phyloP scores from a whole-genome alignment of 2,329 filamentous ascomycete species.

The Arthrinium puccinioides region DNA sequence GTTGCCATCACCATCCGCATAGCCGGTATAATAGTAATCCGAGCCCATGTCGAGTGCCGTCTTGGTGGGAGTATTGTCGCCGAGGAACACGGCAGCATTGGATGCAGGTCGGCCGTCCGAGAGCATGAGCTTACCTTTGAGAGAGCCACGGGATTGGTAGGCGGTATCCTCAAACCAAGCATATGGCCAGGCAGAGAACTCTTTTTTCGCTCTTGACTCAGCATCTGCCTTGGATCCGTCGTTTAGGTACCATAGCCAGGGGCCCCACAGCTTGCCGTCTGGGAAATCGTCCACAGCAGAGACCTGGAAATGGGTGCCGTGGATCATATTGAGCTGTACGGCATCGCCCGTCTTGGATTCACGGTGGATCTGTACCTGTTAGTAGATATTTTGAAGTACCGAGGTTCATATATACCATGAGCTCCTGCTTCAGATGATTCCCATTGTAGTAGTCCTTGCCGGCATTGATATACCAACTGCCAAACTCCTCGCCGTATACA shows the following conservation, averaged over 20 bases:
- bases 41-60: constrained; percentile 39
- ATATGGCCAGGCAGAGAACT: constrained; percentile 39
- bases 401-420: too few relatives aligned
- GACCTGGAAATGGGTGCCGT: constrained; percentile 40
- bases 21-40: constrained; percentile 41
- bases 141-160: constrained; percentile 40
- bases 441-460: constrained; percentile 46
- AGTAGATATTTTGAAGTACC: neutral
- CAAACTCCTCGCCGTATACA: constrained; percentile 39
- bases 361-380: constrained; percentile 29
- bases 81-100: constrained; percentile 41
- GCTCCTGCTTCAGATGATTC: constrained; percentile 43
- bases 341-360: constrained; percentile 41
- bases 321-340: constrained; percentile 47
- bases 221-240: constrained; percentile 38
- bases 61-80: constrained; percentile 35
- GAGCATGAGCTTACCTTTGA: constrained; percentile 34
- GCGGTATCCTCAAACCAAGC: constrained; percentile 35
- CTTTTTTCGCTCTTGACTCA: constrained; percentile 26
- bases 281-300: constrained; percentile 26
- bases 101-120: constrained; percentile 40
- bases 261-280: constrained; percentile 34
- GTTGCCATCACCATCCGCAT: constrained; percentile 32
- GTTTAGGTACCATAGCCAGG: constrained; percentile 39
- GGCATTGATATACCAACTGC: constrained; percentile 43